phyloP scores from a whole-genome alignment of 2,329 filamentous ascomycete species.

The Davidsoniella neocaledoniae region DNA sequence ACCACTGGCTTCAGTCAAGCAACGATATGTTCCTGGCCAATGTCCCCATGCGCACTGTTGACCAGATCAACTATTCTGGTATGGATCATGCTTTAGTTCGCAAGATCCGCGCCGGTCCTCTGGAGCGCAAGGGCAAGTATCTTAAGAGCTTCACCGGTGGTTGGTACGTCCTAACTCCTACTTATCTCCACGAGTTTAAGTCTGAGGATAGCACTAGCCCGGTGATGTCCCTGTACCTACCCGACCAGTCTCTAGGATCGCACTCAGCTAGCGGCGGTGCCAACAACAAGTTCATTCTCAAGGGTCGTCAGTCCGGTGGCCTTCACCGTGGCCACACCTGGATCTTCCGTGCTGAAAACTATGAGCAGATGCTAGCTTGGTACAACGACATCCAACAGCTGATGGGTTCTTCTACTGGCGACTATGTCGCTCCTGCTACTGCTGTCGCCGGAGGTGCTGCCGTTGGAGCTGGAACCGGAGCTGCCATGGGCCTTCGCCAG shows the following conservation, averaged over 20 bases:
- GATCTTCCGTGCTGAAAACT: slow-evolving; percentile 54
- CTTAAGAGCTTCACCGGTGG: slow-evolving; percentile 92
- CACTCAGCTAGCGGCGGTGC: slow-evolving; percentile 68
- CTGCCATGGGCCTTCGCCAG: not conserved
- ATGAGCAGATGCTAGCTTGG: slow-evolving; percentile 96
- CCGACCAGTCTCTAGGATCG: slow-evolving; percentile 87
- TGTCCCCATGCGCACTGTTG: slow-evolving; percentile 56
- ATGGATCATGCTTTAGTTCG: slow-evolving; percentile 66
- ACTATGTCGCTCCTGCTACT: slow-evolving; percentile 7
- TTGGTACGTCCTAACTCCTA: slow-evolving; percentile 93
- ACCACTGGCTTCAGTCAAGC: slow-evolving; percentile 52
- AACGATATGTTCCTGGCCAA: slow-evolving; percentile 77
- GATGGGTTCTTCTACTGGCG: slow-evolving; percentile 38
- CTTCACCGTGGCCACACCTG: slow-evolving; percentile 72
- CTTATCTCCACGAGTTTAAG: slow-evolving; percentile 96
- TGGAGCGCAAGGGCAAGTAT: slow-evolving; percentile 98
- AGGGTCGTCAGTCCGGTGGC: slow-evolving; percentile 79
- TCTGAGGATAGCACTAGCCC: slow-evolving; percentile 86
- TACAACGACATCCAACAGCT: slow-evolving; percentile 84
- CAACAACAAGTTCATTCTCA: slow-evolving; percentile 95
- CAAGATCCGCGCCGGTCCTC: slow-evolving; percentile 75
- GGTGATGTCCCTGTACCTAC: slow-evolving; percentile 89
- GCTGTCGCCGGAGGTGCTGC: not conserved
- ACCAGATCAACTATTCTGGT: slow-evolving; percentile 82
- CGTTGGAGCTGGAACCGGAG: not conserved